phyloP scores from a whole-genome alignment of 257 asterid genomes.

The Solanum medicagineum region DNA sequence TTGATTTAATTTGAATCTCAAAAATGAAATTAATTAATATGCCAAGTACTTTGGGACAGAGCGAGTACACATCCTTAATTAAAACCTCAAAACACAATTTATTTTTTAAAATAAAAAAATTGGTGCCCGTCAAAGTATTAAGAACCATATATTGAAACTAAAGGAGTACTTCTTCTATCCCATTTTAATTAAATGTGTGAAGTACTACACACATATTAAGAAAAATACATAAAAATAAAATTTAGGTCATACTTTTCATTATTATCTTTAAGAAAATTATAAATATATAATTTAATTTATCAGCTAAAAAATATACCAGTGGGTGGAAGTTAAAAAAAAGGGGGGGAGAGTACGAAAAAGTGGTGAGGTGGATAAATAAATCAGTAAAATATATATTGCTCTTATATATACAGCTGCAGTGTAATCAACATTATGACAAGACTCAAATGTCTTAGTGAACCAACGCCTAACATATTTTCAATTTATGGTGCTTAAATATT shows the following conservation, averaged over 20 bases:
- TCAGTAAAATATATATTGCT: neutral
- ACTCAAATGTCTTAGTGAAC: neutral
- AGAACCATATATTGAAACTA: neutral
- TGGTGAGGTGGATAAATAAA: neutral
- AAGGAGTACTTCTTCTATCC: neutral
- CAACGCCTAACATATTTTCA: neutral
- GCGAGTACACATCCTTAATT: neutral
- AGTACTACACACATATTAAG: too few species aligned
- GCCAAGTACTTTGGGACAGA: too few species aligned
- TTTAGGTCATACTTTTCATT: too few species aligned
- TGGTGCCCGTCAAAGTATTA: neutral
- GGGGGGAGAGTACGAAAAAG: neutral
- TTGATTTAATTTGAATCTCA: neutral
- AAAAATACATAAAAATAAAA: too few species aligned
- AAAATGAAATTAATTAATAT: neutral
- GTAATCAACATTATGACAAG: neutral
- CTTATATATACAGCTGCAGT: neutral
- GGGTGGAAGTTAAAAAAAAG: too few species aligned
- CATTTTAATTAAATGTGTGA: too few species aligned
- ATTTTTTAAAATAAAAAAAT: neutral
- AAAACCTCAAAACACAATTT: neutral
- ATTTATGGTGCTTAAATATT: neutral
- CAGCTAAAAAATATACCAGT: too few species aligned
- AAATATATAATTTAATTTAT: too few species aligned
- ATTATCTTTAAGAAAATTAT: too few species aligned